Evolutionary conservation across 1,139 yeast genomes (phyloP), one percentile per base, ranked within the genome.

Genomic region (Geotrichum phurueaensis): DNA sequence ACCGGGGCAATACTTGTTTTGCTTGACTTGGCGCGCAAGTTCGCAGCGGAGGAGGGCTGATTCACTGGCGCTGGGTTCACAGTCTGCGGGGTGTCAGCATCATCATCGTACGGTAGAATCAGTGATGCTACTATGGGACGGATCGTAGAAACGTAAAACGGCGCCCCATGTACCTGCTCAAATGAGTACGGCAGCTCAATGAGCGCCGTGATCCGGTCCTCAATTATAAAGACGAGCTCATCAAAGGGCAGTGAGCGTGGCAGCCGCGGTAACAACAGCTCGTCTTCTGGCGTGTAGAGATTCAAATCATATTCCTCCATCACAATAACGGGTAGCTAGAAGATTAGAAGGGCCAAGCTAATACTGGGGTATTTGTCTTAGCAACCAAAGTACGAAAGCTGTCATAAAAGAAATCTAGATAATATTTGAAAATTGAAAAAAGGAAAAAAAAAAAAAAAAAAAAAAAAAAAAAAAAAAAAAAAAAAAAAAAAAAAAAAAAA

Each of bases 51-150:
- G 10, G 56, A 27, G 15, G 10, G 20, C n/a, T 36, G 18, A 15
- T 47, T 23, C 47, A 15, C 47, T n/a, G 47, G 22, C n/a, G 5
- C 7, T n/a, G 47, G 10, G 20, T 39, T 5, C 15, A 13, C 45
- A 7, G 51, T 7, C 20, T 33, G 23, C 27, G 31, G 5, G 13
- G 23, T 31, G 31, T 55, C 57, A 9, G 48, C 15, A 10, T 52
- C 55, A 2, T 59, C 58, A 20, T 59, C 58, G 25, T 27, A 47
- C 1, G 61, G 61, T 3, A 59, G 27, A 36, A 59, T 59, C 23
- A 59, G 47, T 10, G 61, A 59, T 13, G 61, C 61, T n/a, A 59
- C 61, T 7, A 59, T 52, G 12, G 61, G 61, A 23, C 61, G 56
- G 18, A 59, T 59, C 23, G 55, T 49, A 18, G 54, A 53, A 2